These are phyloP conservation scores for Diversispora epigaea DNA, from an alignment of 192 early-diverging fungal genomes.

Conservation along the genomic window DNA sequence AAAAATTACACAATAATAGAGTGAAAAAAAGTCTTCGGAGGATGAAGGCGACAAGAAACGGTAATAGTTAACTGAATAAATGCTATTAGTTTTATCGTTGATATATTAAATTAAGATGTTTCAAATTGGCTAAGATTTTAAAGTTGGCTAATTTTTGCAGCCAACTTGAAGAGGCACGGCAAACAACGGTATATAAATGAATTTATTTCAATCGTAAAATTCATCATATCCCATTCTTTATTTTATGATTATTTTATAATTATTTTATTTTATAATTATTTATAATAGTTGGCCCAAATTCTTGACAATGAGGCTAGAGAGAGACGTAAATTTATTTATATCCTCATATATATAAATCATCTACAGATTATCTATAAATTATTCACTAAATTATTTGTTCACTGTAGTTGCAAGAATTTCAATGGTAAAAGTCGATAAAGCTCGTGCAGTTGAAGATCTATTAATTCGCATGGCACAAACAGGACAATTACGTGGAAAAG, in stretches of 20 bases:
- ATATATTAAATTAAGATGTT: not conserved
- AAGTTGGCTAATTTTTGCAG: slow-evolving; percentile 43
- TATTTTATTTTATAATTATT: not conserved
- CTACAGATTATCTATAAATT: not conserved
- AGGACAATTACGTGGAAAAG: slow-evolving; percentile 77
- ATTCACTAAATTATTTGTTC: not conserved
- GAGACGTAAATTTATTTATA: slow-evolving; percentile 55
- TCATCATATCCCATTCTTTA: not conserved
- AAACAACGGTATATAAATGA: slow-evolving; percentile 59
- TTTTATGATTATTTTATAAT: not conserved
- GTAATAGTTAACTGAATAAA: slow-evolving; percentile 6
- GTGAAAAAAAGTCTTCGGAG: not conserved
- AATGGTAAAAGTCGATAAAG: slow-evolving; percentile 89
- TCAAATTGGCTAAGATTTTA: slow-evolving; percentile 8
- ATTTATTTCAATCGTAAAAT: slow-evolving; percentile 2
- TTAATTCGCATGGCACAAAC: slow-evolving; percentile 87
- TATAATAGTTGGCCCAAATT: slow-evolving; percentile 70
- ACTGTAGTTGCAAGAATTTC: slow-evolving; percentile 78
- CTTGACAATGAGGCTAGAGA: slow-evolving; percentile 80
- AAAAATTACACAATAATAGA: not conserved
- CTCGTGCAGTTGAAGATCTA: slow-evolving; percentile 84
- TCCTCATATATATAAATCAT: not conserved
- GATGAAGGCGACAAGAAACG: slow-evolving; percentile 30
- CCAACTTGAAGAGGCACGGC: slow-evolving; percentile 83
- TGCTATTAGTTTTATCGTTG: not conserved